Percentiles rank a stretch among this genome's conserved stretches.
Evolutionary conservation across 352 stramenopile species (phyloP).

Genomic region (Globisporangium yorkense): DNA sequence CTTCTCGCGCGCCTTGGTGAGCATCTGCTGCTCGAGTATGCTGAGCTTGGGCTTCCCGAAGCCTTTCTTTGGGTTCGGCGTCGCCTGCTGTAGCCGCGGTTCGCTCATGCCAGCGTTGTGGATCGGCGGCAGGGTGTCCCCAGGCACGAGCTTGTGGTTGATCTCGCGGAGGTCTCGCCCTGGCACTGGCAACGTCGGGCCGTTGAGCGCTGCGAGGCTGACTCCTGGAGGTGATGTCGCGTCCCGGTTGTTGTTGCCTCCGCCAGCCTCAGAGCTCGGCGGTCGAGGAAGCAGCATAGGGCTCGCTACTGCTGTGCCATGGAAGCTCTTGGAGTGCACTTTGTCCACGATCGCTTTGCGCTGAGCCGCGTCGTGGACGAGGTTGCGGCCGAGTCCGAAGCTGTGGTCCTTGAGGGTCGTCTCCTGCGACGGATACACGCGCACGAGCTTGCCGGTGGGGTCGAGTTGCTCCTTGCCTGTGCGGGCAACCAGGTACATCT

Average conservation of each 20-base stretch:
- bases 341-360: slow-evolving; percentile 38
- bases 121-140: slow-evolving; percentile 5
- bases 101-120: neutral
- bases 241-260: slow-evolving; percentile 14
- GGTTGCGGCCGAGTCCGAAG: slow-evolving; percentile 59
- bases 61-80: slow-evolving; percentile 17
- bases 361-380: slow-evolving; percentile 33
- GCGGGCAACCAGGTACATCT: slow-evolving; percentile 43
- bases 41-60: slow-evolving; percentile 41
- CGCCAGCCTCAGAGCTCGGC: neutral
- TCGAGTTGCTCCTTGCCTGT: slow-evolving; percentile 59
- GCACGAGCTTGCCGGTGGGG: slow-evolving; percentile 50
- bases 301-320: slow-evolving; percentile 18
- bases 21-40: slow-evolving; percentile 58
- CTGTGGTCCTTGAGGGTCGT: slow-evolving; percentile 63
- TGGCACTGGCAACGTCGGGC: slow-evolving; percentile 16
- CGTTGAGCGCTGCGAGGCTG: neutral
- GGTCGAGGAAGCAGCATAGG: slow-evolving; percentile 24
- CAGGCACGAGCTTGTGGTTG: slow-evolving; percentile 22
- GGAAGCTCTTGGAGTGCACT: slow-evolving; percentile 30
- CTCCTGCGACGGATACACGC: slow-evolving; percentile 66
- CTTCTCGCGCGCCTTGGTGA: slow-evolving; percentile 30
- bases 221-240: neutral
- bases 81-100: neutral
- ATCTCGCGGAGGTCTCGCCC: slow-evolving; percentile 24